Conservation (phyloP, 2,329 filamentous ascomycete genomes). For the Sporothrix protearum region DNA sequence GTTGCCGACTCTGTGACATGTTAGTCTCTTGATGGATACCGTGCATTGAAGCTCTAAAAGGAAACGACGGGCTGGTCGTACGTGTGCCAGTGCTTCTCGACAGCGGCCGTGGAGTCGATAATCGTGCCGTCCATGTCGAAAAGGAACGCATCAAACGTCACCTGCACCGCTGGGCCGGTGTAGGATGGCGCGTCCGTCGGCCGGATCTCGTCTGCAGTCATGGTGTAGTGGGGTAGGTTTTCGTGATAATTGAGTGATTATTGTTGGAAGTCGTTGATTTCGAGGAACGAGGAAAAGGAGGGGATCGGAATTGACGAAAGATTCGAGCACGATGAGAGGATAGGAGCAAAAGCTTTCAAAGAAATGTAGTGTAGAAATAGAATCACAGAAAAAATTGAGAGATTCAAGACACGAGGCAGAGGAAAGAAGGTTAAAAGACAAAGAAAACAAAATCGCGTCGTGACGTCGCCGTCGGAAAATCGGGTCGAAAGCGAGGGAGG, state of each 20-base stretch:
- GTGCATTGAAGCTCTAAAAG: not conserved
- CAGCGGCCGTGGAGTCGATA: constrained; percentile 74
- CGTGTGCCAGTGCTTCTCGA: constrained; percentile 74
- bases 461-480: not conserved
- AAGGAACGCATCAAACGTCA: constrained; percentile 55
- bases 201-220: constrained; percentile 15
- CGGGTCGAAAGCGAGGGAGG: not conserved
- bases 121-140: constrained; percentile 82
- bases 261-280: not conserved
- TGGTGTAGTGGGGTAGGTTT: constrained; percentile 16
- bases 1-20: constrained; percentile 59
- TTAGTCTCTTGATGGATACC: not conserved
- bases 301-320: not conserved
- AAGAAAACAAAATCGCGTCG: not conserved
- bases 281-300: not conserved
- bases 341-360: no score
- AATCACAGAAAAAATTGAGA: not conserved
- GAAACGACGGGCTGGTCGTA: constrained; percentile 37
- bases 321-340: no score
- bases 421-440: not conserved
- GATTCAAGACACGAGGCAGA: not conserved
- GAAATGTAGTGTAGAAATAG: not conserved
- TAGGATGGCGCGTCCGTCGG: constrained; percentile 29
- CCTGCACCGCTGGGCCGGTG: constrained; percentile 43
- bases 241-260: not conserved